These are phyloP conservation scores for Apiotrichum akiyoshidainum DNA, from an alignment of 1,284 basidiomycete genomes.

Conservation along the genomic window DNA sequence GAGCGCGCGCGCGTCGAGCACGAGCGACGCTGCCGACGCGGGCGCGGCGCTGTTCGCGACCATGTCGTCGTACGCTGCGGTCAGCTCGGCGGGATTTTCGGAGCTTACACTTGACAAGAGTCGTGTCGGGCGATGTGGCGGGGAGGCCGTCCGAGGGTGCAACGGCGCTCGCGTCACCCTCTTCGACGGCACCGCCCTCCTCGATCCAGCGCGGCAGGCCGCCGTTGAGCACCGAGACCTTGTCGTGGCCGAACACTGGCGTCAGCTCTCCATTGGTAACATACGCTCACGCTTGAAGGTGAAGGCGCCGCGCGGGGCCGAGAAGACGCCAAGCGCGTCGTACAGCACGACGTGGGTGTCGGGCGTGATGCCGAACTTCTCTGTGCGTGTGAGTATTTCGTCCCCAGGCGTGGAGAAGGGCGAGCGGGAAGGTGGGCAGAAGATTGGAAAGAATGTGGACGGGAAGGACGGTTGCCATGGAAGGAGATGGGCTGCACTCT, in stretches of 20 bases:
- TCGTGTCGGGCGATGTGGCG: neutral
- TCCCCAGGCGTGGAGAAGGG: too few relatives aligned
- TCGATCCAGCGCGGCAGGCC: slow-evolving; percentile 80
- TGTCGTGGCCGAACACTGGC: slow-evolving; percentile 72
- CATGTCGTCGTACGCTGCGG: slow-evolving; percentile 75
- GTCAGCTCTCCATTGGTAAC: slow-evolving; percentile 10
- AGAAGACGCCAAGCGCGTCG: slow-evolving; percentile 82
- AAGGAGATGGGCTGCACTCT: too few relatives aligned
- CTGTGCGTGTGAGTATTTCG: slow-evolving; percentile 49
- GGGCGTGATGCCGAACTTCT: slow-evolving; percentile 68
- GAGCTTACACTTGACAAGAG: neutral
- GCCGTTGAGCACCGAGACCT: slow-evolving; percentile 81
- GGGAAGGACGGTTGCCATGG: too few relatives aligned
- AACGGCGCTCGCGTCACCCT: slow-evolving; percentile 34
- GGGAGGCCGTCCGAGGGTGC: slow-evolving; percentile 35
- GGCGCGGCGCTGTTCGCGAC: slow-evolving; percentile 62
- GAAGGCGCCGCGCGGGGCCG: slow-evolving; percentile 81
- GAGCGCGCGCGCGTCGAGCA: slow-evolving; percentile 80
- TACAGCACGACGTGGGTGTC: slow-evolving; percentile 85
- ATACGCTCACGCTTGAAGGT: slow-evolving; percentile 66
- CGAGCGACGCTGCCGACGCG: slow-evolving; percentile 58
- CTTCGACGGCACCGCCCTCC: slow-evolving; percentile 65
- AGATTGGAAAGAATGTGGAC: too few relatives aligned
- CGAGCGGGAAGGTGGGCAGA: too few relatives aligned
- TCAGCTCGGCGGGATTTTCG: too few relatives aligned